A percentile compares a stretch with the other conserved stretches of the same genome.
Evolutionary conservation across 2,329 filamentous ascomycete genomes (phyloP).

Genomic region (Arthrinium puccinioides): DNA sequence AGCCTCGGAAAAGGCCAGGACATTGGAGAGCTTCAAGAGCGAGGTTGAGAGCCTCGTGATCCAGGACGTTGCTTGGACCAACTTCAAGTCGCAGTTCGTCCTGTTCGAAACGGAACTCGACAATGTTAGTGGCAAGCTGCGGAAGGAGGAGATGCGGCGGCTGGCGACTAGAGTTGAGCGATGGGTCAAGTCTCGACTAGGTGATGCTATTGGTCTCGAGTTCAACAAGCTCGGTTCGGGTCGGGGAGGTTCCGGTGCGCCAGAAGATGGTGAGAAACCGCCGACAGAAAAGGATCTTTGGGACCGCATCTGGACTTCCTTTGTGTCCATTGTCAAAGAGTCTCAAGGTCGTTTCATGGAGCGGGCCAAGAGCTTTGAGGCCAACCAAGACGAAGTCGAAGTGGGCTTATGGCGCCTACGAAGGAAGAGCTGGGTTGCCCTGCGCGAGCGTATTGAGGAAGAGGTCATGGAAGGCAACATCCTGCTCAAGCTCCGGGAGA

Average conservation of each 20-base stretch:
- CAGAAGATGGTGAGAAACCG: constrained; percentile 69
- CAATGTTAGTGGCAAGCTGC: constrained; percentile 73
- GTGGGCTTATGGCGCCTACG: constrained; percentile 88
- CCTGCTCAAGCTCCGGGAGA: constrained; percentile 88
- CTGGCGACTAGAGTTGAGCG: constrained; percentile 86
- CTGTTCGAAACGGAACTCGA: constrained; percentile 88
- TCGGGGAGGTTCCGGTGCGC: constrained; percentile 72
- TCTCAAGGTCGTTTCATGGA: constrained; percentile 82
- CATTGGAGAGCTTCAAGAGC: constrained; percentile 66
- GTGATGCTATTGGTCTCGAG: constrained; percentile 82
- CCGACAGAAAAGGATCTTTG: constrained; percentile 77
- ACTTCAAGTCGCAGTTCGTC: constrained; percentile 71
- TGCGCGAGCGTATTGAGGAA: constrained; percentile 87
- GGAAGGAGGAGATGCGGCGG: constrained; percentile 93
- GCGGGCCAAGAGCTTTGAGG: constrained; percentile 87
- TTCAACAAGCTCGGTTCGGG: constrained; percentile 95
- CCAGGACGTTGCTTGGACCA: constrained; percentile 77
- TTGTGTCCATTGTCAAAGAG: constrained; percentile 74
- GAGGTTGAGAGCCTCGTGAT: constrained; percentile 71
- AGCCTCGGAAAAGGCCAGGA: constrained; percentile 68
- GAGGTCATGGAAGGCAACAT: constrained; percentile 98
- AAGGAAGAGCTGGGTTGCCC: constrained; percentile 88
- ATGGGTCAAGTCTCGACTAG: constrained; percentile 83
- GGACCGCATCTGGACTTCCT: constrained; percentile 90
- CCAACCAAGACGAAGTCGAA: constrained; percentile 82